Evolutionary conservation across 192 early-diverging fungal genomes (phyloP).

Genomic region (Chytriomyces confervae): DNA sequence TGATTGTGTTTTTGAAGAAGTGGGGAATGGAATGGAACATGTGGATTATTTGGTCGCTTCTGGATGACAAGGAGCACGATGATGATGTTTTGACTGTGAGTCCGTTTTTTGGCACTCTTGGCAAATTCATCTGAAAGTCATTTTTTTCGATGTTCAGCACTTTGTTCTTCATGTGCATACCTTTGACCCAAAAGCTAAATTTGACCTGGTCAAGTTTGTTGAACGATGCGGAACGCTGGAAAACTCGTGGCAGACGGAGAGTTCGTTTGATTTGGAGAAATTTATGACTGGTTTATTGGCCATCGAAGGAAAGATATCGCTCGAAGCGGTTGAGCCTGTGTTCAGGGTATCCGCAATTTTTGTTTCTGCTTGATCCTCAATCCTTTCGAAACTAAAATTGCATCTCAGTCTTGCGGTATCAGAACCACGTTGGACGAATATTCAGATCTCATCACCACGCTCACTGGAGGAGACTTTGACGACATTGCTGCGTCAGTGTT

Average conservation of each 20-base stretch:
- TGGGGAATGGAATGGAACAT: constrained; percentile 43
- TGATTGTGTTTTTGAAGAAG: constrained; percentile 32
- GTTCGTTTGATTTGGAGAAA: constrained; percentile 13
- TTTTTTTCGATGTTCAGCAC: neutral
- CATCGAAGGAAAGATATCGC: constrained; percentile 9
- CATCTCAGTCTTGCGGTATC: constrained; percentile 3
- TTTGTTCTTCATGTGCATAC: constrained; percentile 7
- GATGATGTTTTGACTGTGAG: constrained; percentile 30
- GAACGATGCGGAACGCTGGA: constrained; percentile 7
- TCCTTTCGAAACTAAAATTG: neutral
- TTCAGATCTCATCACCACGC: constrained; percentile 8
- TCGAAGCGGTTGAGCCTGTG: constrained; percentile 7
- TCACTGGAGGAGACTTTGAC: constrained; percentile 36
- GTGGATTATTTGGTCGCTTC: constrained; percentile 37
- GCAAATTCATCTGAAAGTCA: neutral
- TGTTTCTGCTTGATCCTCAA: neutral
- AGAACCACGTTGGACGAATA: constrained; percentile 27
- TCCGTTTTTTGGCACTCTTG: neutral
- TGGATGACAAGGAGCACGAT: constrained; percentile 38
- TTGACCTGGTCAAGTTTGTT: constrained; percentile 24
- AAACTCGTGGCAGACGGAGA: neutral
- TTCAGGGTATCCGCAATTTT: neutral
- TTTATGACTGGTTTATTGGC: constrained; percentile 24
- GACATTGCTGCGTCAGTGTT: constrained; percentile 12
- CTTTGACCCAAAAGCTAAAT: constrained; percentile 18